These are phyloP conservation scores for Neurospora sp. DNA, from an alignment of 495 filamentous ascomycete genomes.

Conservation along the genomic window DNA sequence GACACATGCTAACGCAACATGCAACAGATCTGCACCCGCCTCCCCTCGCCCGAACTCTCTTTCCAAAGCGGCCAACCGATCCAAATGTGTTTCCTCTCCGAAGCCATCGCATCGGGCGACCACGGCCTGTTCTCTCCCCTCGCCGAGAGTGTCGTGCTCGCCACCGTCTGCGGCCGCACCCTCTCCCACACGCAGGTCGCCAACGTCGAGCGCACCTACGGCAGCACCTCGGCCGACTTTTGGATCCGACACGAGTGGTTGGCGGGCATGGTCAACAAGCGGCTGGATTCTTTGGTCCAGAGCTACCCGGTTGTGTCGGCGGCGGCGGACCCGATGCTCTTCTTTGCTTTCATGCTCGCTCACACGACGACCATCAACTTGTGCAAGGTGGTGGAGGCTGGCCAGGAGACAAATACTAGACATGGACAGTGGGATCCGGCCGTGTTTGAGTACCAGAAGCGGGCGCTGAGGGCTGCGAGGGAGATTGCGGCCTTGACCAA, in stretches of 20 bases:
- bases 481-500: constrained; percentile 32
- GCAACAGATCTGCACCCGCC: constrained; percentile 30
- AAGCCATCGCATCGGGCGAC: constrained; percentile 29
- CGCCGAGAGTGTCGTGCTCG: constrained; percentile 37
- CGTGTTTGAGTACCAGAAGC: constrained; percentile 22
- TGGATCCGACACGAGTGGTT: constrained; percentile 41
- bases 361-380: constrained; percentile 36
- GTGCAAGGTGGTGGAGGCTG: constrained; percentile 22
- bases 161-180: constrained; percentile 37
- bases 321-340: constrained; percentile 36
- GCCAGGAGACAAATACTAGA: not conserved
- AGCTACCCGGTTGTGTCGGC: constrained; percentile 24
- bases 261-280: constrained; percentile 28
- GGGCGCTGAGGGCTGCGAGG: constrained; percentile 26
- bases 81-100: constrained; percentile 32
- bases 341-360: constrained; percentile 32
- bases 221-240: constrained; percentile 22
- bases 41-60: constrained; percentile 38
- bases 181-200: constrained; percentile 34
- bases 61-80: constrained; percentile 41
- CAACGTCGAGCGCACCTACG: constrained; percentile 13
- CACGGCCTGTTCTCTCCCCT: constrained; percentile 30
- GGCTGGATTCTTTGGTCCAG: constrained; percentile 24
- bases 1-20: not conserved
- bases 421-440: not conserved